Base-by-base conservation (phyloP, 169 alveolate genomes). In the Plasmodium coatneyi region DNA sequence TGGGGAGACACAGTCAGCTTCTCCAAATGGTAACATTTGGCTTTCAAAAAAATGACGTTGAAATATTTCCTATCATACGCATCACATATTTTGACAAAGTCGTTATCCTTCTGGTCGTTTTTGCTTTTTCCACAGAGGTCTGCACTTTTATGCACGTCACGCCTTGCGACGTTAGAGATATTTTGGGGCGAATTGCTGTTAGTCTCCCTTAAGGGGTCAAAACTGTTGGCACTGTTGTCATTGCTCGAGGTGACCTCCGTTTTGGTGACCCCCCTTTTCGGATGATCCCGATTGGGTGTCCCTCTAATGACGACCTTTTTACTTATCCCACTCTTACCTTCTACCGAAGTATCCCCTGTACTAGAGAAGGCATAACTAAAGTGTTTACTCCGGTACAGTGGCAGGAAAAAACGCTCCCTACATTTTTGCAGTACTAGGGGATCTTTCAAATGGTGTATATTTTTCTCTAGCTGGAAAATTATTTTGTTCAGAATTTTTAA, bases 21-120 rank as follows among this genome's bases (percentile, higher is more conserved):
- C 46, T 89, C 94, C 46, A 80, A 12, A 66, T 43, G 34, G 72
- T 89, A 89, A 80, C 54, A 34, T 34, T 56, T 89, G n/a, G 43
- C 36, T 36, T 60, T 78, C 52, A 89, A 89, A 89, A 89, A 89
- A 25, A 89, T 39, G 22, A 89, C 10, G 52, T 89, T 89, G 81
- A 79, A 89, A 89, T 89, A 80, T 79, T 39, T 80, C 39, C 49
- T 89, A 66, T 89, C 90, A 66, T 89, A 89, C 14, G 83, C 87
- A 19, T 89, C 94, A 89, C 52, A 39, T 19, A 89, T 89, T 78
- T 70, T 89, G 25, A 80, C 54, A 80, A 89, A 89, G 60, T 72
- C 93, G 6, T 72, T 49, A 10, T 32, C 30, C n/a, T 79, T 10
- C 14, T 89, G 39, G 0, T 25, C 76, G 6, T 56, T 72, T 30